Evolutionary conservation across 306 rosid genomes (phyloP).

Genomic region (Chamaecrista fasciculata): DNA sequence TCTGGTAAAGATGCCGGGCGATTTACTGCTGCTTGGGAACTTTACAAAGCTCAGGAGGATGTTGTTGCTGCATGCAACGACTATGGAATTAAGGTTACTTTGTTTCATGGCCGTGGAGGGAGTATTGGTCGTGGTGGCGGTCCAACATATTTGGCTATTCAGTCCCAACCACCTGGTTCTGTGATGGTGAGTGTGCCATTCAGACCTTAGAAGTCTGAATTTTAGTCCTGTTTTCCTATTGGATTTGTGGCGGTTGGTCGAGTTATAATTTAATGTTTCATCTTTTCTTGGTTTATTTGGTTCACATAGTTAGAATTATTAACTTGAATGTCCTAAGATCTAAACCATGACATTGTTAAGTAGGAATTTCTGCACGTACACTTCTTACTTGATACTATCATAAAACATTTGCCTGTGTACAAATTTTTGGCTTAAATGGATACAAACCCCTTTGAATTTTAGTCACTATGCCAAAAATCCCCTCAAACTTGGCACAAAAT

Average conservation of each 20-base stretch:
- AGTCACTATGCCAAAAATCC: no score
- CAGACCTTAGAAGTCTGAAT: conserved; percentile 5
- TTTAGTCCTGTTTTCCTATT: conserved; percentile 11
- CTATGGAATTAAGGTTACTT: conserved; percentile 78
- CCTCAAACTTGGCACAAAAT: no score
- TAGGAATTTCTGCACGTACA: conserved; percentile 1
- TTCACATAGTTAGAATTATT: not conserved
- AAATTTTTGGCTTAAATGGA: no score
- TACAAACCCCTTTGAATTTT: no score
- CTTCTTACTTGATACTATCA: not conserved
- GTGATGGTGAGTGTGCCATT: conserved; percentile 70
- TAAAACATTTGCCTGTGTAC: not conserved
- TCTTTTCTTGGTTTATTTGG: conserved; percentile 6
- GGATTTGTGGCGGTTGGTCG: not conserved
- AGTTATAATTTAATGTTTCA: not conserved
- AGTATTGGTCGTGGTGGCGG: conserved; percentile 99
- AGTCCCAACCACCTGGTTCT: conserved; percentile 97
- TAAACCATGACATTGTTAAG: conserved; percentile 20
- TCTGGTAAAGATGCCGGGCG: conserved; percentile 99
- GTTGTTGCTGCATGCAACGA: conserved; percentile 92
- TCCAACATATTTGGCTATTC: conserved; percentile 94
- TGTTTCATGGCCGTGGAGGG: conserved; percentile 96
- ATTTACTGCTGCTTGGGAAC: conserved; percentile 96
- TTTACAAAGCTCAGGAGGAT: conserved; percentile 97
- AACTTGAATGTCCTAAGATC: not conserved